A percentile compares a stretch with the other conserved stretches of the same genome.
These are phyloP conservation scores for Obelidium mucronatum DNA, from an alignment of 192 early-diverging fungal genomes.

Conservation along the genomic window DNA sequence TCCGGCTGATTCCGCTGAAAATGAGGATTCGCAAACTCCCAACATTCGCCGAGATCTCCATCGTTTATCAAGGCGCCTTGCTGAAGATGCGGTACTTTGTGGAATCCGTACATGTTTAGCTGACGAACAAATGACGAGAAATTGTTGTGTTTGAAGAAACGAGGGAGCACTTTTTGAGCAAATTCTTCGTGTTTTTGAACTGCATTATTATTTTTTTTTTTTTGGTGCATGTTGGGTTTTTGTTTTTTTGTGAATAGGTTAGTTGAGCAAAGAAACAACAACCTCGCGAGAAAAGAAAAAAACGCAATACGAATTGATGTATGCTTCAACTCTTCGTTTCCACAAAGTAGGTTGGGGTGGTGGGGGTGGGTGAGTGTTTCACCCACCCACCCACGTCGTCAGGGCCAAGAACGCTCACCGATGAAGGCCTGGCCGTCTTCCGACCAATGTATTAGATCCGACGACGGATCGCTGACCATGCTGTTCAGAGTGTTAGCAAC, in stretches of 20 bases:
- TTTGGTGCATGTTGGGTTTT: no score
- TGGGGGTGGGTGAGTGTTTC: no score
- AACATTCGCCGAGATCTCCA: slow-evolving; percentile 79
- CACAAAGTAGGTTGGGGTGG: no score
- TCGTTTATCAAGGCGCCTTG: slow-evolving; percentile 78
- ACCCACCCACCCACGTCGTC: no score
- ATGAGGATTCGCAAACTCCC: slow-evolving; percentile 92
- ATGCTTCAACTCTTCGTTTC: no score
- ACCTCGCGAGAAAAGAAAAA: no score
- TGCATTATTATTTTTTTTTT: no score
- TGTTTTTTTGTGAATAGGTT: no score
- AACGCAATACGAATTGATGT: no score
- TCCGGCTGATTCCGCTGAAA: slow-evolving; percentile 92
- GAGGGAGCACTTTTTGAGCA: slow-evolving; percentile 59
- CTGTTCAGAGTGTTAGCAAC: slow-evolving; percentile 41
- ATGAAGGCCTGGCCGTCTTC: slow-evolving; percentile 88
- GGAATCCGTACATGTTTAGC: slow-evolving; percentile 88
- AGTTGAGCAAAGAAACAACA: no score
- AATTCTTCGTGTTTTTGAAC: slow-evolving; percentile 62
- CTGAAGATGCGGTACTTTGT: slow-evolving; percentile 94
- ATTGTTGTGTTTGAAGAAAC: slow-evolving; percentile 72
- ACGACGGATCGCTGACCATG: slow-evolving; percentile 89
- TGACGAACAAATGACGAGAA: slow-evolving; percentile 67
- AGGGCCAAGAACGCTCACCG: slow-evolving; percentile 37
- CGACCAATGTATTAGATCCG: slow-evolving; percentile 91